Percentiles rank a stretch among this genome's conserved stretches.
Conservation (phyloP, 1,139 yeast species). For the Candida sanyaensis region DNA sequence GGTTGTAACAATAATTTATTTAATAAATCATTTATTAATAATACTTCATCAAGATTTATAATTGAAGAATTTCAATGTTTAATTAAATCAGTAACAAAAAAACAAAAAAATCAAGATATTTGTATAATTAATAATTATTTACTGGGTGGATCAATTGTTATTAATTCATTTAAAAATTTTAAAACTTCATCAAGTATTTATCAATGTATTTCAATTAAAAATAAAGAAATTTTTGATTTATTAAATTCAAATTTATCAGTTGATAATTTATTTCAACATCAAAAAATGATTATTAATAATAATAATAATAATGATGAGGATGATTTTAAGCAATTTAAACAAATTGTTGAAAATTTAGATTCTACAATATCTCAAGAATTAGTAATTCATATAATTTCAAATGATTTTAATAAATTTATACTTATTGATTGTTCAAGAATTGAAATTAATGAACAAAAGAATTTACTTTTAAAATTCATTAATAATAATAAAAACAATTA, state of each 20-base stretch:
- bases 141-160: conserved; percentile 7
- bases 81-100: conserved; percentile 18
- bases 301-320: too few species aligned
- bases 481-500: background rate
- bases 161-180: conserved; percentile 1
- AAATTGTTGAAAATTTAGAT: background rate
- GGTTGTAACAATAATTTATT: conserved; percentile 12
- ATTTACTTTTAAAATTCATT: conserved; percentile 3
- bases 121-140: conserved; percentile 17
- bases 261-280: conserved; percentile 14
- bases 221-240: conserved; percentile 3
- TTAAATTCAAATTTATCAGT: conserved; percentile 10
- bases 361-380: background rate
- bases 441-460: background rate
- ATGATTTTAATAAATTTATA: conserved; percentile 3
- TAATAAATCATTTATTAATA: conserved; percentile 22
- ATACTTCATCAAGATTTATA: conserved; percentile 12
- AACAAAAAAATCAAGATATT: conserved; percentile 21
- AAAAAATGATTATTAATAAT: conserved; percentile 25
- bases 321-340: conserved; percentile 4
- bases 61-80: conserved; percentile 25
- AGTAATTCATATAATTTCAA: conserved; percentile 5
- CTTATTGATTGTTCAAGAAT: conserved; percentile 10
- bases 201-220: conserved; percentile 11
- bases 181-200: conserved; percentile 4